Percentiles rank a stretch among this genome's conserved stretches.
Evolutionary conservation across 176 grass and related monocot genomes (phyloP).

Genomic region (Pharus latifolius): DNA sequence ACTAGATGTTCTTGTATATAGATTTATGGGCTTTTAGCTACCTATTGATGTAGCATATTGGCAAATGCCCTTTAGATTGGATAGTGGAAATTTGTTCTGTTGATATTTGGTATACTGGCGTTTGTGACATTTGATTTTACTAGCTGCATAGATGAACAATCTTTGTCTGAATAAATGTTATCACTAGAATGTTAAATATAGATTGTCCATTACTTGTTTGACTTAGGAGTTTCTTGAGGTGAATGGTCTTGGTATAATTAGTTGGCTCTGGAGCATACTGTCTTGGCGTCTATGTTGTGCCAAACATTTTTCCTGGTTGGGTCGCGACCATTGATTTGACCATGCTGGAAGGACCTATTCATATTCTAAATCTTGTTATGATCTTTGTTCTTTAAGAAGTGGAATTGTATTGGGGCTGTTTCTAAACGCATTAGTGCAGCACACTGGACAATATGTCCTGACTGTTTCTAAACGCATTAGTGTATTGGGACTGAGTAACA

Average conservation of each 20-base stretch:
- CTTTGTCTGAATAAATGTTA: neutral
- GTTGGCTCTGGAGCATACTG: too few relatives aligned
- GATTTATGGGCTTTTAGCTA: neutral
- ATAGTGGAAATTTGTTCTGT: neutral
- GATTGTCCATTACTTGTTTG: neutral
- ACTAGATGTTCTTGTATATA: neutral
- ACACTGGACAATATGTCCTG: too few relatives aligned
- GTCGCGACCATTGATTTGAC: too few relatives aligned
- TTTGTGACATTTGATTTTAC: neutral
- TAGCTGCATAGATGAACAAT: neutral
- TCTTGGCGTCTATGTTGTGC: too few relatives aligned
- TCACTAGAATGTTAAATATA: neutral
- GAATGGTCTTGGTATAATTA: neutral
- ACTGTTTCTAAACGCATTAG: too few relatives aligned
- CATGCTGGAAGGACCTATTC: too few relatives aligned
- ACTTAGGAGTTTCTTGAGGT: neutral
- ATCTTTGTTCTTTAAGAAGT: too few relatives aligned
- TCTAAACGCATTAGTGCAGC: too few relatives aligned
- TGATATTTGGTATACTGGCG: neutral
- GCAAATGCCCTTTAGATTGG: neutral
- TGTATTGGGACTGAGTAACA: slow-evolving; percentile 1
- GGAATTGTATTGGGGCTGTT: too few relatives aligned
- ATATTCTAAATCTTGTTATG: too few relatives aligned
- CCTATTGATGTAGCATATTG: neutral
- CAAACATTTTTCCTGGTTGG: too few relatives aligned